phyloP scores from a whole-genome alignment of 306 rosid genomes.

The Malus domestica region ASM211411v1 NC_041800.1:25243733-25244232 shows the following conservation, averaged over 20 bases:
- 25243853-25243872: no score
- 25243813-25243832: no score
- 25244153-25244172: neutral
- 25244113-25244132: neutral
- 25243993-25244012: constrained; percentile 73
- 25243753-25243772: no score
- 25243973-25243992: constrained; percentile 69
- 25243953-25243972: constrained; percentile 53
- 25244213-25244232: neutral
- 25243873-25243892: no score
- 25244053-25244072: neutral
- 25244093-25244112: neutral
- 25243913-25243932: no score
- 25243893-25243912: no score
- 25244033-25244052: neutral
- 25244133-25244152: neutral
- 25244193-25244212: neutral
- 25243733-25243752: no score
- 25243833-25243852: no score
- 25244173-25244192: neutral
- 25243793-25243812: no score
- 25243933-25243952: neutral
- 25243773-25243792: no score
- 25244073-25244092: neutral
- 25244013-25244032: constrained; percentile 84